phyloP scores from a whole-genome alignment of 2,329 filamentous ascomycete genomes.

The Paecilomyces sp. region DNA sequence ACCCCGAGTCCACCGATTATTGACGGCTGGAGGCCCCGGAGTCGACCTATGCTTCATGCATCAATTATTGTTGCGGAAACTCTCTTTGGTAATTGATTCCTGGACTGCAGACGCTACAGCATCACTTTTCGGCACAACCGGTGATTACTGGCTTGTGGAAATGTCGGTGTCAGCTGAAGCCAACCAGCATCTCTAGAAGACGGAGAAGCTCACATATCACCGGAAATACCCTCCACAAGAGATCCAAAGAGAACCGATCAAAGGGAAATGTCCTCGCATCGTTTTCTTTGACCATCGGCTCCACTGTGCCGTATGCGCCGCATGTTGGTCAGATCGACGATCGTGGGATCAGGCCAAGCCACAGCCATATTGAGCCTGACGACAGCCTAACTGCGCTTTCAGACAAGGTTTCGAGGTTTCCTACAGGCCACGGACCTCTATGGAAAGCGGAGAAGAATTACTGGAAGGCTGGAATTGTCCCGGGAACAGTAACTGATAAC shows the following conservation, averaged over 20 bases:
- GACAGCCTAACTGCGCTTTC: not conserved
- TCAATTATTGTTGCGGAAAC: not conserved
- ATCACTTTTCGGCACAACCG: not conserved
- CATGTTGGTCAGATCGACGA: not conserved
- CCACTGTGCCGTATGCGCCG: not conserved
- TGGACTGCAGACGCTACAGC: not conserved
- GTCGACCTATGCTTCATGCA: not conserved
- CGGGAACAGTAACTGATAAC: not conserved
- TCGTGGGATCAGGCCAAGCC: not conserved
- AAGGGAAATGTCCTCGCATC: not conserved
- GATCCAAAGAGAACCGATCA: not conserved
- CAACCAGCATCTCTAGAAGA: not conserved
- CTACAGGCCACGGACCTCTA: not conserved
- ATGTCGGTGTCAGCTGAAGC: not conserved
- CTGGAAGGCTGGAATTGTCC: not conserved
- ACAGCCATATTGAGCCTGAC: not conserved
- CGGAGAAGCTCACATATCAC: not conserved
- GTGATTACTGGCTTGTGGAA: not conserved
- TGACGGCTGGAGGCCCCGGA: not conserved
- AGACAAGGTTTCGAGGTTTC: not conserved
- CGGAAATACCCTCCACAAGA: not conserved
- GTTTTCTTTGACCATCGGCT: not conserved
- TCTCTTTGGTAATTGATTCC: not conserved
- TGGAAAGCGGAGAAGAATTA: not conserved
- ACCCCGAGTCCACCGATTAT: not conserved